Evolutionary conservation across 2,329 filamentous ascomycete species (phyloP), one percentile per base, ranked within the genome.

Genomic region (Sporothrix pseudoabietina): DNA sequence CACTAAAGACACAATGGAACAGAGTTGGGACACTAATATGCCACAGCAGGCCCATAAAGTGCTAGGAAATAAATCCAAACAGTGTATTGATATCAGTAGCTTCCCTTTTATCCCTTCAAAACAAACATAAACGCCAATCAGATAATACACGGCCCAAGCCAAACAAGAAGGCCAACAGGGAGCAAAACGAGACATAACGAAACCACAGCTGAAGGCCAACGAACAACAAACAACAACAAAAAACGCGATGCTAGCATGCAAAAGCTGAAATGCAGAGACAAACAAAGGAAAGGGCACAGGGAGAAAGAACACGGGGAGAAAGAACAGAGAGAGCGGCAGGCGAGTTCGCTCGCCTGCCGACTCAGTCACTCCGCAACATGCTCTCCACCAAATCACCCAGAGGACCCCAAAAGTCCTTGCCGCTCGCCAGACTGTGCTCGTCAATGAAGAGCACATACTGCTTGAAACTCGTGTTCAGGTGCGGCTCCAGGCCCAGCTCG

Each of bases 381-480:
- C 94, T 98, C 81, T 99, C 96, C 69, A 99, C 96, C 77, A 99
- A 84, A 82, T 99, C 96, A 12, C 95, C 95, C 73, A 99, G 82
- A 14, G 96, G 96, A 0, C 96, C 96, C 92, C 95, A 99, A 85
- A 95, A 99, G 82, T 99, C 96, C 83, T 97, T 94, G 69, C 95
- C 96, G 79, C 90, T 97, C 39, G 94, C 94, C 77, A 99, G 84
- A 77, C 89, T 90, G 83, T 98, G 96, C 87, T 99, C 97, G 82
- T 99, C 94, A 78, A 99, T 94, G 83, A 99, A 99, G 74, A 99
- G 88, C 75, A 99, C 96, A 80, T 98, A 99, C 83, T 99, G 96
- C 87, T 99, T 99, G 89, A 99, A 99, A 84, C 94, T 97, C 16
- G 96, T 99, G 84, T 99, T 99, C 77, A 99, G 88, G 82, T 99